Percentiles rank a stretch among this genome's conserved stretches.
Conservation (phyloP, 768 basidiomycete genomes). For the Cyclocybe cylindracea region DNA sequence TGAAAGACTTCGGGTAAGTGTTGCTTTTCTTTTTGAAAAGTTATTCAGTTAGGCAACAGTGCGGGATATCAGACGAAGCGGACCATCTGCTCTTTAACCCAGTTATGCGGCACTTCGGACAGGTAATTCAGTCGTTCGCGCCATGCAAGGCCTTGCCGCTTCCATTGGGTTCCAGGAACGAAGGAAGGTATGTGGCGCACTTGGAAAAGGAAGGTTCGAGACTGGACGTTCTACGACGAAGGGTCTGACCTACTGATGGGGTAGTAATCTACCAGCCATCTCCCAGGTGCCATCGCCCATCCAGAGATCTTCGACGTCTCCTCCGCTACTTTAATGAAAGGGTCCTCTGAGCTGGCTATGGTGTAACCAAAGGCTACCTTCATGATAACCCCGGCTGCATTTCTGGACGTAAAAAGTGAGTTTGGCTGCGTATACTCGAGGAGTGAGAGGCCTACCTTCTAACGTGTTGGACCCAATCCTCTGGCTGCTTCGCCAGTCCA, state of each 20-base stretch:
- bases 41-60: not conserved
- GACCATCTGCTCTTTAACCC: conserved; percentile 49
- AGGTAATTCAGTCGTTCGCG: conserved; percentile 30
- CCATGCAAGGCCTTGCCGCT: conserved; percentile 46
- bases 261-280: conserved; percentile 45
- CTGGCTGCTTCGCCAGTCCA: conserved; percentile 30
- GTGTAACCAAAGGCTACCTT: conserved; percentile 45
- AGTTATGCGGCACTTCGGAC: conserved; percentile 41
- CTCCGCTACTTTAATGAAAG: conserved; percentile 39
- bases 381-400: conserved; percentile 40
- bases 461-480: conserved; percentile 34
- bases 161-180: conserved; percentile 51
- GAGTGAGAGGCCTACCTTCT: conserved; percentile 29
- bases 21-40: conserved; percentile 27
- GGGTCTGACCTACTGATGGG: conserved; percentile 32
- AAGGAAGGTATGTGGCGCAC: conserved; percentile 52
- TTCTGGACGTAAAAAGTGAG: conserved; percentile 20
- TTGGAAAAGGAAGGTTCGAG: conserved; percentile 9
- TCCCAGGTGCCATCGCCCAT: conserved; percentile 39
- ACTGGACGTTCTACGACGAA: not conserved
- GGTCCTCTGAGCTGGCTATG: conserved; percentile 32
- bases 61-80: not conserved
- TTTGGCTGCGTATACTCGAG: not conserved
- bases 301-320: conserved; percentile 41
- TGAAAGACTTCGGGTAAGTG: conserved; percentile 41